Percentiles rank a stretch among this genome's conserved stretches.
Evolutionary conservation across 2,329 filamentous ascomycete genomes (phyloP).

Genomic region (Diaporthe sp.): DNA sequence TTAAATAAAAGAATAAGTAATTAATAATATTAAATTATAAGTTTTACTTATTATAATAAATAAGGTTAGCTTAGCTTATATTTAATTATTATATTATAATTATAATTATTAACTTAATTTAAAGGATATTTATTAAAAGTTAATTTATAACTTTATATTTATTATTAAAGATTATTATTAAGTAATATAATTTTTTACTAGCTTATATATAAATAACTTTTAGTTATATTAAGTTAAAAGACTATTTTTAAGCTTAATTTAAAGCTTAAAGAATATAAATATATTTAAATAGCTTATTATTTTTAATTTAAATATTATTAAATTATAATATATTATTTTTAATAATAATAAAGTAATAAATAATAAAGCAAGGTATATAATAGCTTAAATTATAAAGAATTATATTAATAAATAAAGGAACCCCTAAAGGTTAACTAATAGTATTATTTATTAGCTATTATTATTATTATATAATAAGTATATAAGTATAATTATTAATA

Average conservation of each 20-base stretch:
- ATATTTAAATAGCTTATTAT: not conserved
- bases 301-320: not conserved
- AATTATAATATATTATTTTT: not conserved
- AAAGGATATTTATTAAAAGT: not conserved
- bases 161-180: not conserved
- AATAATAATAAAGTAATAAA: not conserved
- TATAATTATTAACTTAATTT: not conserved
- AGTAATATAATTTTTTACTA: not conserved
- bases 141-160: not conserved
- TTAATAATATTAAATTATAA: not conserved
- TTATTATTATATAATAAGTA: not conserved
- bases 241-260: not conserved
- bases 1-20: not conserved
- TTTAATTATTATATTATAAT: not conserved
- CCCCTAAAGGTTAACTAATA: not conserved
- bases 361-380: not conserved
- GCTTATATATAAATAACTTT: not conserved
- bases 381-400: not conserved
- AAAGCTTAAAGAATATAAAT: not conserved
- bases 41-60: not conserved
- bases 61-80: not conserved
- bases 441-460: not conserved
- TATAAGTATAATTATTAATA: not conserved
- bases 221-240: not conserved
- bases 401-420: not conserved